Evolutionary conservation across 2,329 filamentous ascomycete genomes (phyloP).

Genomic region (Cadophora gregata): DNA sequence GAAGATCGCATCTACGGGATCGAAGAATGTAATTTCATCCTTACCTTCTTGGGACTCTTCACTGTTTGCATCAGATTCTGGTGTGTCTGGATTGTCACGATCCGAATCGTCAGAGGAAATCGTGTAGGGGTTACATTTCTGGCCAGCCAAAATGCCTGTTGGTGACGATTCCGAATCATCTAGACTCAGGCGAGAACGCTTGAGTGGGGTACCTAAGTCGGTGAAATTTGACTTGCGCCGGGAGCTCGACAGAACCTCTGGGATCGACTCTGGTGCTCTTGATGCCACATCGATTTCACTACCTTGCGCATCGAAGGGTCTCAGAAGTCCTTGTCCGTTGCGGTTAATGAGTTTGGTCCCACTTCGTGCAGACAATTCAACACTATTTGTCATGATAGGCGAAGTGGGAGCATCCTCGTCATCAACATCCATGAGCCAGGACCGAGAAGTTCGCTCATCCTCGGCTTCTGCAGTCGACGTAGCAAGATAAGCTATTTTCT

Average conservation of each 20-base stretch:
- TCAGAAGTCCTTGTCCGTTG: constrained; percentile 23
- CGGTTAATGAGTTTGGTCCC: neutral
- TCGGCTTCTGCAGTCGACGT: neutral
- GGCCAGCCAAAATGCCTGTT: neutral
- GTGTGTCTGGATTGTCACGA: neutral
- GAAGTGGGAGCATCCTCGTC: neutral
- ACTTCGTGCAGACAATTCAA: neutral
- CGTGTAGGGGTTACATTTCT: neutral
- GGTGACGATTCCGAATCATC: constrained; percentile 21
- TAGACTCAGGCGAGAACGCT: constrained; percentile 30
- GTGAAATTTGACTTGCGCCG: constrained; percentile 35
- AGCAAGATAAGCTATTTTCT: neutral
- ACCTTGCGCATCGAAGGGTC: constrained; percentile 22
- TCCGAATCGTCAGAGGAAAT: constrained; percentile 12
- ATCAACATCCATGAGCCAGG: neutral
- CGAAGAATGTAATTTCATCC: constrained; percentile 21
- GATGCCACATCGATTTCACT: constrained; percentile 17
- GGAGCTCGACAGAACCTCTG: constrained; percentile 31
- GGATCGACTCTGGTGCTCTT: neutral
- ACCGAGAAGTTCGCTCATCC: neutral
- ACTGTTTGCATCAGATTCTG: neutral
- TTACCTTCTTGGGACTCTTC: neutral
- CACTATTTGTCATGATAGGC: too few relatives aligned
- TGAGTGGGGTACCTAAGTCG: constrained; percentile 24
- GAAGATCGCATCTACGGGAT: constrained; percentile 30